Base-by-base conservation (phyloP, 768 basidiomycete genomes). In the Chalciporus pseudorubinellus region DNA sequence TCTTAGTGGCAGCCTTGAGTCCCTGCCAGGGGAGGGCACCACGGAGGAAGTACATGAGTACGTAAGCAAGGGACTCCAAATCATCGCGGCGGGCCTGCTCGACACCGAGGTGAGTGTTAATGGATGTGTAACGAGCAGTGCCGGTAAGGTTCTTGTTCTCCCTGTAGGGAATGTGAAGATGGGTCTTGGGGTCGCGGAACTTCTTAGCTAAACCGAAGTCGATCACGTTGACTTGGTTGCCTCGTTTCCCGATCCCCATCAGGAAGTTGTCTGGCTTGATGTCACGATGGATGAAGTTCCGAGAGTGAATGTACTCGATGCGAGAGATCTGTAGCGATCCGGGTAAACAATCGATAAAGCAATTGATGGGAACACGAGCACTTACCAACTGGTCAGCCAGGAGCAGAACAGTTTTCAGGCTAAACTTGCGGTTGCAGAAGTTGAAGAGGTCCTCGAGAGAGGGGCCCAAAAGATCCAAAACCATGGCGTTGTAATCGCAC, bases 61-160 rank as follows among this genome's bases (percentile, higher is more conserved):
- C 97, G 66, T 99, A 99, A 52, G 95, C 95, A 53, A 99, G 87
- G 1, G 95, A 98, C 71, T 99, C 95, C 61, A 98, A 81, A 68
- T 98, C 97, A 69, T 99, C 95, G 51, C 95, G 89, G 62, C 95
- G 89, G 55, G 95, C 93, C 70, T 98, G 97, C 73, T 99, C 92
- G 48, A 98, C 95, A 59, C 95, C 97, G 69, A 98, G 72, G 69
- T 99, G 95, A 21, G 95, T 99, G 77, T 99, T 99, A 77, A 99
- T 98, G 20, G 93, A 95, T 1, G 95, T 98, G 80, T 98, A 99
- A 50, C 97, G 92, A 57, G 95, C 95, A 22, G 97, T 99, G 58
- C 95, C 95, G 1, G 95, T 99, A 62, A 99, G 73, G 68, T 98
- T 99, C 90, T 99, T 99, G 84, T 99, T 99, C 85, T 99, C 95